phyloP scores from a whole-genome alignment of 352 stramenopile species.

The Phytophthora sojae region DNA sequence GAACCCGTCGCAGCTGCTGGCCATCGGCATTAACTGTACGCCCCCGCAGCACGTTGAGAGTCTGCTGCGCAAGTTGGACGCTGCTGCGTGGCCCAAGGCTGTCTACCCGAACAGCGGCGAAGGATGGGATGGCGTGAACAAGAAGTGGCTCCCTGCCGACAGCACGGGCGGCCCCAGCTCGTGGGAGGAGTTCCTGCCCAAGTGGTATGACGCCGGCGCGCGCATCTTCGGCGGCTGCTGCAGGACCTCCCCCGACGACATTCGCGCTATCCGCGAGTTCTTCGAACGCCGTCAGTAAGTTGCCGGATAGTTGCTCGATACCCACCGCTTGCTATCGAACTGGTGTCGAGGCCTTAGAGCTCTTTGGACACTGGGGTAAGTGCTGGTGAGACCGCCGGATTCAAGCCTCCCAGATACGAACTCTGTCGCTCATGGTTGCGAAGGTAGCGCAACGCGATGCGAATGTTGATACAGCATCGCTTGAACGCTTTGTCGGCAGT shows the following conservation, averaged over 20 bases:
- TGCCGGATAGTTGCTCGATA: constrained; percentile 18
- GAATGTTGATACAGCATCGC: constrained; percentile 26
- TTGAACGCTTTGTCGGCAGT: constrained; percentile 20
- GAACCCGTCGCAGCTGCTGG: constrained; percentile 65
- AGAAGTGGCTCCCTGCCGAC: constrained; percentile 71
- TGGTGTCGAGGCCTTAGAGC: constrained; percentile 2
- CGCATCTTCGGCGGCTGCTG: constrained; percentile 87
- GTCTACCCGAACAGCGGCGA: constrained; percentile 91
- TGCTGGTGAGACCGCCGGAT: constrained; percentile 36
- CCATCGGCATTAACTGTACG: constrained; percentile 89
- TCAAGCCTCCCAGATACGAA: constrained; percentile 26
- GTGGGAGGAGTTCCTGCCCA: constrained; percentile 63
- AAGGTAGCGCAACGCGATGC: constrained; percentile 36
- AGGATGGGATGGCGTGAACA: constrained; percentile 75
- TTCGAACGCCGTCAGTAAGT: constrained; percentile 45
- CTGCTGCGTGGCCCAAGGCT: constrained; percentile 52
- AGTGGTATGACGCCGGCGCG: constrained; percentile 77
- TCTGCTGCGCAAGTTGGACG: constrained; percentile 59
- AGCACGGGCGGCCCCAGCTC: constrained; percentile 44
- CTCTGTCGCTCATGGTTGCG: constrained; percentile 36
- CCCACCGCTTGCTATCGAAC: constrained; percentile 29
- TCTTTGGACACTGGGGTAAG: constrained; percentile 12
- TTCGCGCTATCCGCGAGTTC: constrained; percentile 65
- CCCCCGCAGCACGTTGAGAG: constrained; percentile 76
- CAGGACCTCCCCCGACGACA: constrained; percentile 77